Percentiles rank a stretch among this genome's conserved stretches.
Evolutionary conservation across 2,329 filamentous ascomycete genomes (phyloP).

Genomic region (Thielaviopsis cerberus): DNA sequence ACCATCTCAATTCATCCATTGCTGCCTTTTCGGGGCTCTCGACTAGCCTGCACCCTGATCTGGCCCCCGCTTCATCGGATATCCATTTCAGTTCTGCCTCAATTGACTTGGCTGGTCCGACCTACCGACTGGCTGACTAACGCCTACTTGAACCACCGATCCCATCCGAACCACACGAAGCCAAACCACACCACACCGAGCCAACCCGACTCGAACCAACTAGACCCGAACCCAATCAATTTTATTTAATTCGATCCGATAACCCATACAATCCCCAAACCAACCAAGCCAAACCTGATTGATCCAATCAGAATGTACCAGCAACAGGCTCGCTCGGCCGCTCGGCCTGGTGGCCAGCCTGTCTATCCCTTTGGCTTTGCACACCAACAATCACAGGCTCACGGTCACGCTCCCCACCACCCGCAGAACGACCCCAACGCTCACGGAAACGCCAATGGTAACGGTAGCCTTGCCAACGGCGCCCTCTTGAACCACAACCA

Average conservation of each 20-base stretch:
- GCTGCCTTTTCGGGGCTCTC: not conserved
- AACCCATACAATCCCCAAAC: too few species aligned
- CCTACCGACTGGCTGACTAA: too few species aligned
- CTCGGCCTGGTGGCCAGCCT: slow-evolving; percentile 9
- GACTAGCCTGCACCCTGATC: not conserved
- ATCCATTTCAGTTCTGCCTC: not conserved
- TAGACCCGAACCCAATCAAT: not conserved
- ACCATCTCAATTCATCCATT: not conserved
- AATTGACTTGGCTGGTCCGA: not conserved
- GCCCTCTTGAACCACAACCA: slow-evolving; percentile 20
- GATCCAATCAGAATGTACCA: not conserved
- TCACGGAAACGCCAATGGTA: slow-evolving; percentile 34
- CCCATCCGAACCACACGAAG: too few species aligned
- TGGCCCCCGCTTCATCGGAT: not conserved
- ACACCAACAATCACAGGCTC: slow-evolving; percentile 38
- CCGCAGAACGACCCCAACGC: slow-evolving; percentile 36
- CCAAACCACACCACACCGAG: too few species aligned
- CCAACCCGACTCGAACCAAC: not conserved
- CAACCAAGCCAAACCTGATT: too few species aligned
- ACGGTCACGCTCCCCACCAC: slow-evolving; percentile 45
- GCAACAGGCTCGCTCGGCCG: slow-evolving; percentile 3
- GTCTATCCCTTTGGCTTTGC: slow-evolving; percentile 44
- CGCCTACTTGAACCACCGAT: too few species aligned
- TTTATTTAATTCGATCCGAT: not conserved
- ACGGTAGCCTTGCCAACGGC: slow-evolving; percentile 27